These are phyloP conservation scores for Mariannaea elegans DNA, from an alignment of 2,329 filamentous ascomycete species.

Conservation along the genomic window DNA sequence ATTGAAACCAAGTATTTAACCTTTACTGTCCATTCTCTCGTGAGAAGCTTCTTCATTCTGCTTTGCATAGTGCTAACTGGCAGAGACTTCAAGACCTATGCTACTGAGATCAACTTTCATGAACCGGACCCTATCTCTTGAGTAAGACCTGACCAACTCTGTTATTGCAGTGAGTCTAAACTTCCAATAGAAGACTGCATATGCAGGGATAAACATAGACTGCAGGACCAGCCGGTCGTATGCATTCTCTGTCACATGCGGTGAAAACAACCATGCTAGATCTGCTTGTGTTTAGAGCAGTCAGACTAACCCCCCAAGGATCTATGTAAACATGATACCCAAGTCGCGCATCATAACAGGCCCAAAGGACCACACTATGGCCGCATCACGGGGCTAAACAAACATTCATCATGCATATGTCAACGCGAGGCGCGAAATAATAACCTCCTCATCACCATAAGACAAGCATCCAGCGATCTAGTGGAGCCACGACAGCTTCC, in stretches of 20 bases:
- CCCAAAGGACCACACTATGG: neutral
- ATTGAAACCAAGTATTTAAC: too few species aligned
- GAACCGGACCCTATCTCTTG: too few species aligned
- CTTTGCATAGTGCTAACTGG: too few species aligned
- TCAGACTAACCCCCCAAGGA: neutral
- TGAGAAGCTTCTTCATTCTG: too few species aligned
- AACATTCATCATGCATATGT: conserved; percentile 24
- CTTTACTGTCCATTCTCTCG: too few species aligned
- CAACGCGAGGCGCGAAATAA: conserved; percentile 27
- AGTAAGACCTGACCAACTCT: too few species aligned
- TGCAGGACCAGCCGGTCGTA: too few species aligned
- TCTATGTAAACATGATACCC: neutral
- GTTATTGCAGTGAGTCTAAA: too few species aligned
- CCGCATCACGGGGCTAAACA: conserved; percentile 19
- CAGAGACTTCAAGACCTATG: too few species aligned
- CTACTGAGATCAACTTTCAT: too few species aligned
- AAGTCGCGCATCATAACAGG: conserved; percentile 1
- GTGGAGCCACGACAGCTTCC: conserved; percentile 40
- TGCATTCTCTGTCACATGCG: neutral
- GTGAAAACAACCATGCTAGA: neutral
- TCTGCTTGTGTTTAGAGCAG: neutral
- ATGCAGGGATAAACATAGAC: too few species aligned
- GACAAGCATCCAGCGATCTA: conserved; percentile 10
- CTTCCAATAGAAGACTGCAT: too few species aligned
- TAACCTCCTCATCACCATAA: conserved; percentile 9